Conservation (phyloP, 495 filamentous ascomycete genomes). For the Podospora pseudopauciseta region DNA sequence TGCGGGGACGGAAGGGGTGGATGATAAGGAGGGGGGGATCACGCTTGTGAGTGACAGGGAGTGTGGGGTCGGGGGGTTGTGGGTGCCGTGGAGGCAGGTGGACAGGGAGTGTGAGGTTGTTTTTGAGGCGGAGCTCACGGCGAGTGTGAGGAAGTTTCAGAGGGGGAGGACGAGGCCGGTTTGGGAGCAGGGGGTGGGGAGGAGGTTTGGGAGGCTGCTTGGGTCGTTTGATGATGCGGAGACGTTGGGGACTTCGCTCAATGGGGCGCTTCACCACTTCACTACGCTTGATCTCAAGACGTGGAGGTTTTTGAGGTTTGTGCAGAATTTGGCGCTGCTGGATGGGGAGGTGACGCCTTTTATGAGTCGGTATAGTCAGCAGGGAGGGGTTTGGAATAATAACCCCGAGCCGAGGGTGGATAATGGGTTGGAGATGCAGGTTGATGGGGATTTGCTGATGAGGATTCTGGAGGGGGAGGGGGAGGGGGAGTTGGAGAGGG, state of each 20-base stretch:
- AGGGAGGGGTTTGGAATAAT: conserved; percentile 2
- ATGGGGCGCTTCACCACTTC: conserved; percentile 63
- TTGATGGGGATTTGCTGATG: conserved; percentile 65
- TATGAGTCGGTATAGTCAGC: conserved; percentile 11
- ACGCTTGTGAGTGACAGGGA: conserved; percentile 46
- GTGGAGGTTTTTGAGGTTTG: conserved; percentile 58
- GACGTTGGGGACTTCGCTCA: conserved; percentile 60
- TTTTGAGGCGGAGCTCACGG: conserved; percentile 49
- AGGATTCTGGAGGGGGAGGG: conserved; percentile 46
- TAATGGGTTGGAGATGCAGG: conserved; percentile 49
- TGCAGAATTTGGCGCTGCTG: conserved; percentile 55
- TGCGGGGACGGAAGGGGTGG: conserved; percentile 19
- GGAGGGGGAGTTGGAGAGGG: conserved; percentile 41
- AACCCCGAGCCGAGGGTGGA: conserved; percentile 29
- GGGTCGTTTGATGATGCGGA: conserved; percentile 36
- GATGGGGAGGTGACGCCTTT: conserved; percentile 25
- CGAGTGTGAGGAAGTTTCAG: conserved; percentile 49
- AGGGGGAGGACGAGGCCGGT: conserved; percentile 42
- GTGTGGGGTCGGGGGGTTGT: conserved; percentile 49
- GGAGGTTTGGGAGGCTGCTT: conserved; percentile 30
- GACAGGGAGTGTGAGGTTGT: conserved; percentile 43
- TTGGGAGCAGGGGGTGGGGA: conserved; percentile 34
- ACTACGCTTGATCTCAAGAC: conserved; percentile 50
- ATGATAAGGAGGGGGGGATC: conserved; percentile 29
- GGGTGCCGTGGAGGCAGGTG: conserved; percentile 40